Evolutionary conservation across 306 rosid species (phyloP).

Genomic region (Cucurbita moschata): DNA sequence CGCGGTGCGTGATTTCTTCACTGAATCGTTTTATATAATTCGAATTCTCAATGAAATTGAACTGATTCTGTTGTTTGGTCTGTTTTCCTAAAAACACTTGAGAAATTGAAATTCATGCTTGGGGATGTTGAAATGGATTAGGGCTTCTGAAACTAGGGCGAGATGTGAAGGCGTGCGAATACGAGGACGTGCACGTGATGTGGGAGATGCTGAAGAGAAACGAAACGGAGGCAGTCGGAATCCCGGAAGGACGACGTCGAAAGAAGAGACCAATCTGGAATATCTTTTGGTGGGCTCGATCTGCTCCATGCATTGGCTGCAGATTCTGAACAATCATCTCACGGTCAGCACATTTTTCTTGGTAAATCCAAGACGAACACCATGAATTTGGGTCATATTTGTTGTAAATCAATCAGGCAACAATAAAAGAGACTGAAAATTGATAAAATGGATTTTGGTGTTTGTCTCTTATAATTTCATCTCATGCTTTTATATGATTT

Average conservation of each 20-base stretch:
- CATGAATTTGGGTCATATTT: background rate
- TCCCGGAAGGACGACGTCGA: constrained; percentile 12
- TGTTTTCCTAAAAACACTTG: background rate
- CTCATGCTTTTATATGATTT: too few relatives aligned
- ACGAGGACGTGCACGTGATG: constrained; percentile 75
- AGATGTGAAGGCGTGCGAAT: constrained; percentile 57
- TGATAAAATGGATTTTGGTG: too few relatives aligned
- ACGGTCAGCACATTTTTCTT: background rate
- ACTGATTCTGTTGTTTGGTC: background rate
- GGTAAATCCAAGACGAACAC: constrained; percentile 4
- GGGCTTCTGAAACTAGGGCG: constrained; percentile 40
- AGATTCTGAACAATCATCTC: constrained; percentile 6
- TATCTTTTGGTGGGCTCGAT: constrained; percentile 45
- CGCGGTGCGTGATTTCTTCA: constrained; percentile 20
- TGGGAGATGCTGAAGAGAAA: constrained; percentile 68
- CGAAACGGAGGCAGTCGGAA: constrained; percentile 19
- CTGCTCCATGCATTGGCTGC: constrained; percentile 26
- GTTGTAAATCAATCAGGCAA: background rate
- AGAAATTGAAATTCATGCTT: background rate
- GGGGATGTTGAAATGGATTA: constrained; percentile 9
- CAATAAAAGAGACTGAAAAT: background rate
- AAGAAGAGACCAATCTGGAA: constrained; percentile 26
- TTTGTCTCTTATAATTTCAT: too few relatives aligned
- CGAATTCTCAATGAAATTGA: background rate
- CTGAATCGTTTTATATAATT: background rate